Base-by-base conservation (phyloP, 2,329 filamentous ascomycete species). In the Botrytis hyacinthi region DNA sequence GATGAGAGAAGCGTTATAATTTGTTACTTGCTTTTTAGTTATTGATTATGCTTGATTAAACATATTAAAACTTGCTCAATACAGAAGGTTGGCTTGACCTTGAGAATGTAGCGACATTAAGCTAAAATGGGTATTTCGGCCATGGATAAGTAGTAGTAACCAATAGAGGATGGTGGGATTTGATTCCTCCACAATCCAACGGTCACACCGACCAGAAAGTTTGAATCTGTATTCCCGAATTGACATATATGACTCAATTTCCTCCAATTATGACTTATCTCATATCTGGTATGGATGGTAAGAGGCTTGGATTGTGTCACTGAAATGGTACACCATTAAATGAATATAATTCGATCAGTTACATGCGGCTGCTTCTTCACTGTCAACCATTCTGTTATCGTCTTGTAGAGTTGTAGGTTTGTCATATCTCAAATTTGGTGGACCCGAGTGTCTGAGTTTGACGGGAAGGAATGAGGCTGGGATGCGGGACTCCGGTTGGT, bases 381-480 rank as follows among this genome's bases (percentile, higher is more conserved):
- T 32, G 14, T 26, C 51, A 7, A 54, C 26, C 26, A 57, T 57
- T 68, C 26, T 40, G 46, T 68, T 68, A 42, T 68, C 48, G 46
- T 68, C 44, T 65, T 29, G 51, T 32, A 57, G 51, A 57, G 51
- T 57, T 7, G 46, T 40, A n/a, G 65, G 46, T 40, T 40, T 40
- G 65, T 67, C 65, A 67, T 29, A 54, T 67, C 66, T 68, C 66
- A 68, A 57, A 9, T 68, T 68, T 32, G 66, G 35, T 57, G 66
- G 66, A 69, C 66, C 66, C 48, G 48, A 69, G 35, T 54, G 65
- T 42, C 22, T 54, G 40, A 29, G 46, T 42, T 40, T 54, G 66
- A 69, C 66, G 66, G 65, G 20, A 69, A 32, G 66, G 48, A 32
- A 57, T 69, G 66, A 69, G 48, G 66, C 66, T 69, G 48, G 48